Conservation (phyloP, 2,329 filamentous ascomycete genomes). For the Cladosporium sp. region DNA sequence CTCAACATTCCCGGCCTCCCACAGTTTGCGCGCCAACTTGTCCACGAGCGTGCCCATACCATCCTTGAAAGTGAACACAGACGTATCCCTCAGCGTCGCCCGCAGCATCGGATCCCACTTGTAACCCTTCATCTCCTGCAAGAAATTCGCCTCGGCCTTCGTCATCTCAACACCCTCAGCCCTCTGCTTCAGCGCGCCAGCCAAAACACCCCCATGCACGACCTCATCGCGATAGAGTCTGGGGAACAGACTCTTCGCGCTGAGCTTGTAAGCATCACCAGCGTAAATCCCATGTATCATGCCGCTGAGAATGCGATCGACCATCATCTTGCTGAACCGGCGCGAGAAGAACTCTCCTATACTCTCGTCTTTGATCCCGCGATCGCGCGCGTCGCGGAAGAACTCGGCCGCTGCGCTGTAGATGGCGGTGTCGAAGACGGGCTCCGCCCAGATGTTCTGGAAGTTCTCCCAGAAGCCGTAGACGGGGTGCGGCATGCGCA, state of each 20-base stretch:
- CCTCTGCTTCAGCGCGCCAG: constrained; percentile 26
- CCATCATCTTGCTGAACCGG: constrained; percentile 50
- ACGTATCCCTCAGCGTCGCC: constrained; percentile 29
- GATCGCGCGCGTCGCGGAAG: constrained; percentile 24
- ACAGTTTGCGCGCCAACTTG: constrained; percentile 33
- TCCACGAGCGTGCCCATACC: constrained; percentile 39
- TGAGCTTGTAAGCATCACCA: constrained; percentile 78
- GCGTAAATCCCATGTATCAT: constrained; percentile 85
- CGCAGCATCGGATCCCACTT: constrained; percentile 31
- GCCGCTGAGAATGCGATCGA: constrained; percentile 71
- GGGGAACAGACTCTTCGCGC: constrained; percentile 60
- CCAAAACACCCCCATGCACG: constrained; percentile 36
- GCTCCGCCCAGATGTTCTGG: constrained; percentile 40
- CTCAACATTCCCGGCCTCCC: constrained; percentile 35
- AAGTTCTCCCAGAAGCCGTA: constrained; percentile 30
- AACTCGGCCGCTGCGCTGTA: constrained; percentile 34
- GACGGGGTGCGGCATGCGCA: constrained; percentile 52
- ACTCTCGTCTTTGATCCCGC: constrained; percentile 58
- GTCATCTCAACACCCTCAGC: constrained; percentile 33
- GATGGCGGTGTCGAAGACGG: constrained; percentile 50
- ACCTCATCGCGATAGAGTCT: constrained; percentile 46
- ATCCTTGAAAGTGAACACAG: constrained; percentile 42
- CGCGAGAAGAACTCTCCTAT: constrained; percentile 62
- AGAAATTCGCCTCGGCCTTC: constrained; percentile 29
- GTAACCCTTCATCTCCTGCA: constrained; percentile 30